Conservation (phyloP, 306 rosid genomes). For the Arachis stenosperma region DNA sequence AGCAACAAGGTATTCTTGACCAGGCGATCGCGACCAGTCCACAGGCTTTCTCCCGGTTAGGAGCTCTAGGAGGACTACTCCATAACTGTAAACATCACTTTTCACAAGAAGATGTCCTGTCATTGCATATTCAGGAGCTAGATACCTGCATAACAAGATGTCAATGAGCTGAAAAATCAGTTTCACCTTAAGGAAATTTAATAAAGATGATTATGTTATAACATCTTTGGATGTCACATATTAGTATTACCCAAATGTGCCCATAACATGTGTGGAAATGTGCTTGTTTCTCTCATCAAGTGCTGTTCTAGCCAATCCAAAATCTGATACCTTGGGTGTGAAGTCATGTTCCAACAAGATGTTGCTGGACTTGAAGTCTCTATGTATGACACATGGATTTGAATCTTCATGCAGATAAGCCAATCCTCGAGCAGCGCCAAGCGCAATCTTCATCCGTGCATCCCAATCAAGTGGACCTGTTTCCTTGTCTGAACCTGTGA, state of each 20-base stretch:
- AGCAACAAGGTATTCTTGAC: slow-evolving; percentile 85
- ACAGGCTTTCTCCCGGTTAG: slow-evolving; percentile 91
- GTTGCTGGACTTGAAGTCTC: slow-evolving; percentile 93
- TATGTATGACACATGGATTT: slow-evolving; percentile 83
- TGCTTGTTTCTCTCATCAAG: slow-evolving; percentile 75
- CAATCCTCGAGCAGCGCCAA: slow-evolving; percentile 88
- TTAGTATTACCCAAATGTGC: slow-evolving; percentile 78
- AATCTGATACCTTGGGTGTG: slow-evolving; percentile 89
- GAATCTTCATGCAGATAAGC: slow-evolving; percentile 95
- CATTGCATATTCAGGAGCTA: slow-evolving; percentile 97
- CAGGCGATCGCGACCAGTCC: slow-evolving; percentile 76
- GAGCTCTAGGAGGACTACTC: slow-evolving; percentile 90
- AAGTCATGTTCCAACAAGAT: slow-evolving; percentile 81
- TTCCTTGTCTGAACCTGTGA: slow-evolving; percentile 76
- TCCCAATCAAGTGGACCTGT: slow-evolving; percentile 78
- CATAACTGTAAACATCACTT: slow-evolving; percentile 95
- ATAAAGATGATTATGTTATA: background rate
- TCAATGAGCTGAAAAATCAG: slow-evolving; percentile 17
- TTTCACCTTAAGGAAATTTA: slow-evolving; percentile 13
- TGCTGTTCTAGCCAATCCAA: slow-evolving; percentile 88
- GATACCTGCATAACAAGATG: slow-evolving; percentile 59
- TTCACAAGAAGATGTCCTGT: slow-evolving; percentile 92
- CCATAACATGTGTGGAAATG: slow-evolving; percentile 92
- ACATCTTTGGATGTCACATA: slow-evolving; percentile 4
- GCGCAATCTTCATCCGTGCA: slow-evolving; percentile 84